phyloP scores from a whole-genome alignment of 306 rosid genomes.

The Myrica gale region DNA sequence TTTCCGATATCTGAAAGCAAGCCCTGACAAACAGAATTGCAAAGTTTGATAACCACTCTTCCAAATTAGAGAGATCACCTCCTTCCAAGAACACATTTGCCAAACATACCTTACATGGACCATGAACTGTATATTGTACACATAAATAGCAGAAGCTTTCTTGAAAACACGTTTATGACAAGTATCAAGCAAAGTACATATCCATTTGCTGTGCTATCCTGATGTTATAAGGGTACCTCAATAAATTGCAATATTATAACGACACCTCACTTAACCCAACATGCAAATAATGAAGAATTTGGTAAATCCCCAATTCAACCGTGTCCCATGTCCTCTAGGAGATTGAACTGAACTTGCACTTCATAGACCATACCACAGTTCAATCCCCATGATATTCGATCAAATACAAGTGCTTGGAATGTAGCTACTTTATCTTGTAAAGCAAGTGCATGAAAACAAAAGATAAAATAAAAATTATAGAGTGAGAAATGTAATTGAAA shows the following conservation, averaged over 20 bases:
- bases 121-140: neutral
- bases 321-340: neutral
- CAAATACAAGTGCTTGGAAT: neutral
- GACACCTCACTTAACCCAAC: neutral
- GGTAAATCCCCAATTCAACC: slow-evolving; percentile 5
- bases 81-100: slow-evolving; percentile 11
- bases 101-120: neutral
- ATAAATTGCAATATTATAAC: neutral
- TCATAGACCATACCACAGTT: neutral
- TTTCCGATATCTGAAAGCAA: slow-evolving; percentile 59
- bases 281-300: neutral
- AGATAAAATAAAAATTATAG: neutral
- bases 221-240: neutral
- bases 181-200: neutral
- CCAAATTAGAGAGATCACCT: neutral
- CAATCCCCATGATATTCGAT: neutral
- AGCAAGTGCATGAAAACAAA: neutral
- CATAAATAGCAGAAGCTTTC: slow-evolving; percentile 1
- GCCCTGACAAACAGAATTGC: slow-evolving; percentile 44
- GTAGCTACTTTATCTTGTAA: neutral
- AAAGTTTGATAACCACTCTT: neutral
- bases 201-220: neutral
- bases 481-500: too few species aligned
- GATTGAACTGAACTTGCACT: neutral
- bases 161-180: slow-evolving; percentile 5